Evolutionary conservation across 805 yeast genomes (phyloP).

Genomic region (Starmerella asiatica): DNA sequence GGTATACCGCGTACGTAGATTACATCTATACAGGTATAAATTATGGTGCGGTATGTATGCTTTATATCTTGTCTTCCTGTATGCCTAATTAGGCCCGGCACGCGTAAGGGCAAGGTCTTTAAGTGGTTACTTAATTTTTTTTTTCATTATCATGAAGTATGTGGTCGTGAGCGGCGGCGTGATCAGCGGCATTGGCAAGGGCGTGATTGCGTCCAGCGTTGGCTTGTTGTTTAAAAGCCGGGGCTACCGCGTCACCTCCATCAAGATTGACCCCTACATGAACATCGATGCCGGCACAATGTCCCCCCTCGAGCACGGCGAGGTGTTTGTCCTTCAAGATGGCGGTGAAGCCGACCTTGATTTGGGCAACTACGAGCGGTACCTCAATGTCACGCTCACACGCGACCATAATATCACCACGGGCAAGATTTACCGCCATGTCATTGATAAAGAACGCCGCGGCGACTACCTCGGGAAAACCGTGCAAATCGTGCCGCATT

Average conservation of each 20-base stretch:
- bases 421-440: conserved; percentile 90
- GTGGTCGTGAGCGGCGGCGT: conserved; percentile 99
- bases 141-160: conserved; percentile 63
- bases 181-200: conserved; percentile 97
- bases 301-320: conserved; percentile 99
- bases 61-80: no score
- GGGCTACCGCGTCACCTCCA: conserved; percentile 90
- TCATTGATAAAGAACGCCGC: conserved; percentile 83
- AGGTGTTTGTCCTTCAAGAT: conserved; percentile 92
- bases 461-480: conserved; percentile 98
- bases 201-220: conserved; percentile 92
- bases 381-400: conserved; percentile 83
- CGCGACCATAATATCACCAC: conserved; percentile 95
- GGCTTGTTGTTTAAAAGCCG: conserved; percentile 87
- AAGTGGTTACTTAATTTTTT: conserved; percentile 6
- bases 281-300: conserved; percentile 99
- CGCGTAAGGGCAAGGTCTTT: no score
- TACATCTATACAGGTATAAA: no score
- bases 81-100: no score
- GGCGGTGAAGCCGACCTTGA: conserved; percentile 99
- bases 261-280: conserved; percentile 98
- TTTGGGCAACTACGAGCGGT: conserved; percentile 95
- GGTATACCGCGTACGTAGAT: no score
- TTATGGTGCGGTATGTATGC: no score
- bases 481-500: conserved; percentile 98